Evolutionary conservation across 306 rosid species (phyloP), one percentile per base, ranked within the genome.

Genomic region (Vicia faba): DNA sequence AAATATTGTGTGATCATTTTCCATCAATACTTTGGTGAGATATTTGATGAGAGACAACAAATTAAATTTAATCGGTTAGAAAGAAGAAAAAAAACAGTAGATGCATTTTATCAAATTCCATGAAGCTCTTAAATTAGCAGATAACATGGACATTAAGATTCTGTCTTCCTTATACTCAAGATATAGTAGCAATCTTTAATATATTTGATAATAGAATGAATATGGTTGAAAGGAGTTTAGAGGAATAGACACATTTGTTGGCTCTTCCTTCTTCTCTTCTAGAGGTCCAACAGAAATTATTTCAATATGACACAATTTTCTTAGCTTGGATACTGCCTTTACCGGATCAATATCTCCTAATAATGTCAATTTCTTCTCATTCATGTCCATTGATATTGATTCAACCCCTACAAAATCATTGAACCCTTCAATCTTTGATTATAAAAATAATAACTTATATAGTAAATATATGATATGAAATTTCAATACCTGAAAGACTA

Each of bases 271-370:
- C 70, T 83, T 87, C 43, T 77, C 84, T 50, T 91, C 78, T 9
- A 79, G 71, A 4, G 84, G 84, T 25, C 81, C 97, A 11, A 91
- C 89, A 0, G 89, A 88, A 20, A 85, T 12, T 39, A 88, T 61
- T 0, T 85, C 79, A 6, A 87, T 25, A 0, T 0, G 9, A 57
- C 83, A 58, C n/a, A 58, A 8, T 1, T 31, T 58, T 58, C 64
- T 8, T 58, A 58, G 25, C 1, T 58, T 58, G 7, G n/a, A 31
- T 1, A 31, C 44, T 58, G n/a, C 43, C 7, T 31, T 58, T 31
- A 58, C 11, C 2, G 64, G 64, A 58, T 58, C 64, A 9, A 31
- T 31, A 4, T 58, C 44, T 3, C 64, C 64, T 8, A 11, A 8
- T 58, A 58, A 3, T 7, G 43, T 31, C n/a, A 58, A 58, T 8